phyloP scores from a whole-genome alignment of 177 flowering plant species.

The Vitis hybrid region DNA sequence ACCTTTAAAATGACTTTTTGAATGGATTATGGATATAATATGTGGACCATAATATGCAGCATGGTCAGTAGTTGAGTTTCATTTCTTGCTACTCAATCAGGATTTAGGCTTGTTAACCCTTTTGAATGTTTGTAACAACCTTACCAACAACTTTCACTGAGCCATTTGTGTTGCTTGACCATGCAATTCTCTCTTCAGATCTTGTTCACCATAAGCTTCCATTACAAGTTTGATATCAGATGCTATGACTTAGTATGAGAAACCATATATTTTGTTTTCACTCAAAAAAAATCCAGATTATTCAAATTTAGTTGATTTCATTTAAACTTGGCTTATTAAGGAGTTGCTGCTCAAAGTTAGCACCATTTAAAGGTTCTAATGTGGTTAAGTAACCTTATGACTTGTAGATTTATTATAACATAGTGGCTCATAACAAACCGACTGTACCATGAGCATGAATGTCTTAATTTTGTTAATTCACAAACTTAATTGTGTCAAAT shows the following conservation, averaged over 20 bases:
- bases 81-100: too few relatives aligned
- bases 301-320: background rate
- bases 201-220: background rate
- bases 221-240: background rate
- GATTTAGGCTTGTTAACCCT: too few relatives aligned
- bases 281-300: background rate
- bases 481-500: background rate
- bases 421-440: too few relatives aligned
- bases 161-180: background rate
- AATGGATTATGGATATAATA: too few relatives aligned
- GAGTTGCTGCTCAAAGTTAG: background rate
- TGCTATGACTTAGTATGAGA: background rate
- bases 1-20: too few relatives aligned
- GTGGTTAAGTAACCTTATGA: too few relatives aligned
- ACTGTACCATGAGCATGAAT: background rate
- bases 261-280: background rate
- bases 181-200: background rate
- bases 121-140: too few relatives aligned
- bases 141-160: too few relatives aligned
- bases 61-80: too few relatives aligned
- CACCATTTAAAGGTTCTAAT: background rate
- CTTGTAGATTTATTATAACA: too few relatives aligned
- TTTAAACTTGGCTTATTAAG: background rate
- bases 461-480: background rate
- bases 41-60: too few relatives aligned